phyloP scores from a whole-genome alignment of 2,329 filamentous ascomycete species.

The Aureobasidium leucospermi region DNA sequence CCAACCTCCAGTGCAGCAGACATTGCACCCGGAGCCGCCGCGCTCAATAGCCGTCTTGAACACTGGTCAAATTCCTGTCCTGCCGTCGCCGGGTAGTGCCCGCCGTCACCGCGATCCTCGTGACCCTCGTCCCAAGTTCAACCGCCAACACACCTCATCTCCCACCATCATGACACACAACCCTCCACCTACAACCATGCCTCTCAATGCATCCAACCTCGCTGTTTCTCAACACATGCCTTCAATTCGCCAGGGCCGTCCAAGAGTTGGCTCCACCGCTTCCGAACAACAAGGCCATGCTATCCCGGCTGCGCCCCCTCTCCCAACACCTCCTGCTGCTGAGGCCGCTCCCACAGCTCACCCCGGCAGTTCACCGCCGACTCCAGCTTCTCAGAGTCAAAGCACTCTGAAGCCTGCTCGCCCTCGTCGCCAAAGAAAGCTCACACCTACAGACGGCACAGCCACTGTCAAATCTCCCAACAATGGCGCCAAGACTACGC shows the following conservation, averaged over 20 bases:
- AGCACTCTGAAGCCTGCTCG: conserved; percentile 13
- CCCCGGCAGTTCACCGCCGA: conserved; percentile 25
- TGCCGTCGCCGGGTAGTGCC: conserved; percentile 76
- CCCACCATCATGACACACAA: conserved; percentile 58
- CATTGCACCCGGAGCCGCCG: conserved; percentile 38
- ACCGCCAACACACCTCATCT: conserved; percentile 70
- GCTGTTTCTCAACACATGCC: conserved; percentile 33
- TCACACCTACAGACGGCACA: conserved; percentile 22
- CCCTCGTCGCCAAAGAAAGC: conserved; percentile 14
- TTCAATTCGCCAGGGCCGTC: conserved; percentile 26
- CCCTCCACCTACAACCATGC: conserved; percentile 21
- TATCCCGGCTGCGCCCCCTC: conserved; percentile 40
- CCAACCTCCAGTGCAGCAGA: conserved; percentile 27
- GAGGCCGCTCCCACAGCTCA: conserved; percentile 23
- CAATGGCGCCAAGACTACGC: conserved; percentile 1
- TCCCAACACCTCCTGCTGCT: conserved; percentile 47
- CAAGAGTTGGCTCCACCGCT: conserved; percentile 33
- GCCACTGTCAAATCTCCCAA: conserved; percentile 46
- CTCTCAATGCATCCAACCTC: conserved; percentile 24
- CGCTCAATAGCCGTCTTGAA: conserved; percentile 74
- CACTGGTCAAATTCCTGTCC: conserved; percentile 69
- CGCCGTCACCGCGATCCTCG: conserved; percentile 28
- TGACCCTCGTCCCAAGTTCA: conserved; percentile 49
- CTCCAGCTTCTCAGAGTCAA: conserved; percentile 22
- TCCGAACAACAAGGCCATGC: conserved; percentile 38